Evolutionary conservation across 192 early-diverging fungal species (phyloP).

Genomic region (Martensiomyces pterosporus): DNA sequence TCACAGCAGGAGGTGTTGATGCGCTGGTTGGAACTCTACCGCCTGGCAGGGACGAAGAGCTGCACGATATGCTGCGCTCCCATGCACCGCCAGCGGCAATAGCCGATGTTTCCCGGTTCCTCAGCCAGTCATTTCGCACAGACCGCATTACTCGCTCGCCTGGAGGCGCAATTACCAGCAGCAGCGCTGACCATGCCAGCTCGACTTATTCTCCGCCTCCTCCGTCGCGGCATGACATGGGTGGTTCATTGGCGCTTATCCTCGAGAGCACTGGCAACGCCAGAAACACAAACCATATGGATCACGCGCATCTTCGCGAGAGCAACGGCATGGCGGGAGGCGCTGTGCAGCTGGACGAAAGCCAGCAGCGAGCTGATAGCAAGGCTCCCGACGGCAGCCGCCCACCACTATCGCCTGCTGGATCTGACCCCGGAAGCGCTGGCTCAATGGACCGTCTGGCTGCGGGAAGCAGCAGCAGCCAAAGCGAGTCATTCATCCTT

Average conservation of each 20-base stretch:
- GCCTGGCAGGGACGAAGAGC: slow-evolving; percentile 16
- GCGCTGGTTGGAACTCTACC: slow-evolving; percentile 26
- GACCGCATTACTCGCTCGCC: slow-evolving; percentile 15
- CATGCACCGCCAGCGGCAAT: not conserved
- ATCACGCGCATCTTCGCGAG: too few relatives aligned
- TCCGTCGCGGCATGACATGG: too few relatives aligned
- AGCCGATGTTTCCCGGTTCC: slow-evolving; percentile 21
- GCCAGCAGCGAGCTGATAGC: too few relatives aligned
- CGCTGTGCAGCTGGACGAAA: too few relatives aligned
- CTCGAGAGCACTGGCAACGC: slow-evolving; percentile 7
- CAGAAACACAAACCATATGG: too few relatives aligned
- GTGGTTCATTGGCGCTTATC: slow-evolving; percentile 32
- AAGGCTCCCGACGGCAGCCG: too few relatives aligned
- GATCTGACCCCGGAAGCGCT: too few relatives aligned
- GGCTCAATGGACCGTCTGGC: too few relatives aligned
- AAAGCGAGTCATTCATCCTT: slow-evolving; percentile 43
- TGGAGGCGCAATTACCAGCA: slow-evolving; percentile 2
- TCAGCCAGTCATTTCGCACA: slow-evolving; percentile 31
- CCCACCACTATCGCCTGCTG: too few relatives aligned
- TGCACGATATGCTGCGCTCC: slow-evolving; percentile 2
- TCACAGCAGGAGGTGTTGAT: slow-evolving; percentile 6
- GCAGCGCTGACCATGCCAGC: not conserved
- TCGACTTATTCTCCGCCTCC: too few relatives aligned
- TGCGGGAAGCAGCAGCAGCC: slow-evolving; percentile 26
- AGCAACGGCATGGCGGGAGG: too few relatives aligned